Percentiles rank a stretch among this genome's conserved stretches.
Evolutionary conservation across 345 rosid species (phyloP).

Genomic region (Turnera subulata): DNA sequence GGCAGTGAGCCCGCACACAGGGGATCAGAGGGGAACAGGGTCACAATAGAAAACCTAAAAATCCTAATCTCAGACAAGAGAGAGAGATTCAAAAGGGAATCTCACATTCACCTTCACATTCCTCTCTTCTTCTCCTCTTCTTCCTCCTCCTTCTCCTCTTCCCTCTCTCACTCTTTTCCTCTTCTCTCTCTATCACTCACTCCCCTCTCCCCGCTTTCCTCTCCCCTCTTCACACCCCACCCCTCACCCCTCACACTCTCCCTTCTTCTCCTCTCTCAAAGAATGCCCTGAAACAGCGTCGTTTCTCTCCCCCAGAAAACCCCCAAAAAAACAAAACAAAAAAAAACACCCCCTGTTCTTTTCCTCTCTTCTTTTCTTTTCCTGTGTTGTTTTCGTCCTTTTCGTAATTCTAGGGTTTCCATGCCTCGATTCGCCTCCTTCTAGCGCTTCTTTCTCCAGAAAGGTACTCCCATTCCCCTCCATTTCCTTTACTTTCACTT

Average conservation of each 20-base stretch:
- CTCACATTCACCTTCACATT: slow-evolving; percentile 5
- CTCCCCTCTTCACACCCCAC: not conserved
- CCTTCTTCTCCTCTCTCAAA: too few species aligned
- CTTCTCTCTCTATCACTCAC: not conserved
- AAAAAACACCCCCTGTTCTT: too few species aligned
- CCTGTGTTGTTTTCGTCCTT: not conserved
- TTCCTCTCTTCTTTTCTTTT: too few species aligned
- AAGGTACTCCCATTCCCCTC: not conserved
- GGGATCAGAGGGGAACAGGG: not conserved
- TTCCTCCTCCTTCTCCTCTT: slow-evolving; percentile 1
- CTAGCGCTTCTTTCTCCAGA: not conserved
- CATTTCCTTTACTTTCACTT: not conserved
- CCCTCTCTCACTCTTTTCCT: not conserved
- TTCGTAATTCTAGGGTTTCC: not conserved
- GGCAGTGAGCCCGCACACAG: too few species aligned
- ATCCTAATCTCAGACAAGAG: slow-evolving; percentile 20
- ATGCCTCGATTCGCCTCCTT: not conserved
- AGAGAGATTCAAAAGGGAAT: slow-evolving; percentile 16
- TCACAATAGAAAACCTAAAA: slow-evolving; percentile 11
- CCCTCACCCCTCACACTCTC: not conserved
- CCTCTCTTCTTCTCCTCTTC: not conserved
- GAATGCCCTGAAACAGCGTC: not conserved
- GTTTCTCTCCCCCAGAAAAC: not conserved
- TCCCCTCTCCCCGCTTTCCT: not conserved
- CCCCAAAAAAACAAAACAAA: too few species aligned